Base-by-base conservation (phyloP, 2,329 filamentous ascomycete genomes). In the Emericellopsis cladophorae region DNA sequence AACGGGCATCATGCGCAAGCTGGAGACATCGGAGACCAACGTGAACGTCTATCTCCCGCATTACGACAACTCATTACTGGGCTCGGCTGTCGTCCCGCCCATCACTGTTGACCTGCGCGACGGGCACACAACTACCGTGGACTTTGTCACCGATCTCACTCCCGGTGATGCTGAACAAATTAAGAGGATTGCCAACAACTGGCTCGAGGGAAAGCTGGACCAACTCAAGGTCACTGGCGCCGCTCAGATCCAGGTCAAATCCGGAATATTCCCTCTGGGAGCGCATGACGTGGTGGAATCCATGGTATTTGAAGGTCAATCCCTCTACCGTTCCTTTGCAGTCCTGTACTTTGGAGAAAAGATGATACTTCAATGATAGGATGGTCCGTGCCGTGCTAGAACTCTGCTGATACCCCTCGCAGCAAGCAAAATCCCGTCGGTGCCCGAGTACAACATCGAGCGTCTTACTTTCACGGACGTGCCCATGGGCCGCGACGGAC, bases 361-460 rank as follows among this genome's bases (percentile, higher is more conserved):
- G 34, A 37, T 37, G 34, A 41, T 44, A 15, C 22, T 43, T 26
- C 33, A 44, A 35, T 44, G 29, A 44, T 43, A 33, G 15, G 14
- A 34, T 18, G 14, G 10, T 32, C 34, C 22, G 38, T 21, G 9
- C 35, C 46, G 59, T 33, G 47, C 38, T 31, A 15, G 7, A 37
- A 22, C 46, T 50, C 47, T 58, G 61, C 51, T 60, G 52, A 62
- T 51, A 38, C 36, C 46, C 18, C 44, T 54, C 60, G 55, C 59
- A 82, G 79, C 73, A 55, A 70, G 70, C 50, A 66, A 89, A 51
- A 72, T 95, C 49, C 90, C 90, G 42, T 62, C 72, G 38, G 68
- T 95, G 42, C 92, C 92, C 35, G 67, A 79, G 42, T 88, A 94
- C 65, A 82, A 88, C 52, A 84, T 98, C 53, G 80, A 81, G 33